Evolutionary conservation across 352 stramenopile genomes (phyloP).

Genomic region (Globisporangium apiculatum): DNA sequence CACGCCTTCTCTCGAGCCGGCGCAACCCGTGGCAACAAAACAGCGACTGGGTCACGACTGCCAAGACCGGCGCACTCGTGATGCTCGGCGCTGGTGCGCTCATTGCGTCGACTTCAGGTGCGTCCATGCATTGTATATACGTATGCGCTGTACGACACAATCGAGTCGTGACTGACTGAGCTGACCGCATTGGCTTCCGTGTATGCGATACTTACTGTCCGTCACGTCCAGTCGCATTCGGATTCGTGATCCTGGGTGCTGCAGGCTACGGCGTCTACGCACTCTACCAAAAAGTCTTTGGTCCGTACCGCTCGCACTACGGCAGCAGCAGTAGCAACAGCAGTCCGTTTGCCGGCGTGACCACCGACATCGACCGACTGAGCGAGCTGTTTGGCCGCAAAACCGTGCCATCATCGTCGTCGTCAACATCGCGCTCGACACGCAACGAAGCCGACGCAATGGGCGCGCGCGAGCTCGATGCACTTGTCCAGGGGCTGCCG

Average conservation of each 20-base stretch:
- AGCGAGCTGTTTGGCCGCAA: slow-evolving; percentile 37
- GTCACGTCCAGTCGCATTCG: slow-evolving; percentile 49
- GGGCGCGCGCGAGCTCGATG: slow-evolving; percentile 35
- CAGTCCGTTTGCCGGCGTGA: slow-evolving; percentile 35
- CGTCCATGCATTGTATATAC: slow-evolving; percentile 7
- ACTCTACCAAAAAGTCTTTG: slow-evolving; percentile 56
- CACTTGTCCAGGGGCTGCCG: slow-evolving; percentile 49
- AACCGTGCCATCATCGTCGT: background rate
- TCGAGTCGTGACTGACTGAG: background rate
- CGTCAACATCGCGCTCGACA: background rate
- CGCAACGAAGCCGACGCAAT: background rate
- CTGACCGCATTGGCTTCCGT: no score
- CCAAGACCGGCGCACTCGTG: slow-evolving; percentile 60
- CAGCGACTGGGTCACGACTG: slow-evolving; percentile 38
- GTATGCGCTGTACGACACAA: background rate
- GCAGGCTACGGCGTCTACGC: slow-evolving; percentile 68
- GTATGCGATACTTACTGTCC: background rate
- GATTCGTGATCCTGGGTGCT: slow-evolving; percentile 55
- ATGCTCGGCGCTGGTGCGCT: slow-evolving; percentile 48
- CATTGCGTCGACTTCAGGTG: slow-evolving; percentile 59
- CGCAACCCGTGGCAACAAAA: slow-evolving; percentile 30
- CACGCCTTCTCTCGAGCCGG: slow-evolving; percentile 26
- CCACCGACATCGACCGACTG: slow-evolving; percentile 38
- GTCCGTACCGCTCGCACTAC: slow-evolving; percentile 32
- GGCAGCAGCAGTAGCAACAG: slow-evolving; percentile 1